phyloP scores from a whole-genome alignment of 2,329 filamentous ascomycete genomes.

The Venturia effusa region DNA sequence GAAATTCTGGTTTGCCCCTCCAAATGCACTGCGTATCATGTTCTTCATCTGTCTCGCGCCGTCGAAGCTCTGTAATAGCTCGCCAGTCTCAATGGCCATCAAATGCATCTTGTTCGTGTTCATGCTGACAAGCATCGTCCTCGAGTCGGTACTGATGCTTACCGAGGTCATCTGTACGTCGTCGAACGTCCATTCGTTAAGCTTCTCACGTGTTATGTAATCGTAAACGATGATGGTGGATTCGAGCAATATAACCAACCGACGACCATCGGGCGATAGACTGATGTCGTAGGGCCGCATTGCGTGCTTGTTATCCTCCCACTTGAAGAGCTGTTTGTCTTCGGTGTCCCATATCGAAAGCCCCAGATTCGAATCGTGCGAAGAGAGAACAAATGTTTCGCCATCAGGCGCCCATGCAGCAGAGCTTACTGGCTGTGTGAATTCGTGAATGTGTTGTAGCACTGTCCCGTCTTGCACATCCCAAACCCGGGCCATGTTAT shows the following conservation, averaged over 20 bases:
- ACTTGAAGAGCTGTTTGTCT: slow-evolving; percentile 46
- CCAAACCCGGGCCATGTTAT: slow-evolving; percentile 67
- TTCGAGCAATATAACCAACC: slow-evolving; percentile 68
- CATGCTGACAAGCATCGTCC: slow-evolving; percentile 71
- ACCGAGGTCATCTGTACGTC: slow-evolving; percentile 66
- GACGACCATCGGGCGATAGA: slow-evolving; percentile 69
- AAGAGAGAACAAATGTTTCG: slow-evolving; percentile 58
- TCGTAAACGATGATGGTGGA: slow-evolving; percentile 73
- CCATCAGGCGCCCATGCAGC: slow-evolving; percentile 83
- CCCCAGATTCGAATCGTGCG: slow-evolving; percentile 26
- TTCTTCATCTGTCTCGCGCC: slow-evolving; percentile 66
- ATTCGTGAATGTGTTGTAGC: slow-evolving; percentile 50
- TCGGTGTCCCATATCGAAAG: slow-evolving; percentile 48
- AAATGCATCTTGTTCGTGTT: slow-evolving; percentile 66
- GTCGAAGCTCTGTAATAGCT: slow-evolving; percentile 61
- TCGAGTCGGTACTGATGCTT: slow-evolving; percentile 70
- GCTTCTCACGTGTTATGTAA: slow-evolving; percentile 59
- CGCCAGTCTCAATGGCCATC: slow-evolving; percentile 63
- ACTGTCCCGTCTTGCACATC: slow-evolving; percentile 40
- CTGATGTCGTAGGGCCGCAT: slow-evolving; percentile 76
- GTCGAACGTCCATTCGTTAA: slow-evolving; percentile 62
- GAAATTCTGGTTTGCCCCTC: slow-evolving; percentile 85
- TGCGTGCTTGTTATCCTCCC: slow-evolving; percentile 29
- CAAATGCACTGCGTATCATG: slow-evolving; percentile 74
- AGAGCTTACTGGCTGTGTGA: slow-evolving; percentile 75